Conservation (phyloP, 176 grass and related monocot species). For the Raddia distichophylla region DNA sequence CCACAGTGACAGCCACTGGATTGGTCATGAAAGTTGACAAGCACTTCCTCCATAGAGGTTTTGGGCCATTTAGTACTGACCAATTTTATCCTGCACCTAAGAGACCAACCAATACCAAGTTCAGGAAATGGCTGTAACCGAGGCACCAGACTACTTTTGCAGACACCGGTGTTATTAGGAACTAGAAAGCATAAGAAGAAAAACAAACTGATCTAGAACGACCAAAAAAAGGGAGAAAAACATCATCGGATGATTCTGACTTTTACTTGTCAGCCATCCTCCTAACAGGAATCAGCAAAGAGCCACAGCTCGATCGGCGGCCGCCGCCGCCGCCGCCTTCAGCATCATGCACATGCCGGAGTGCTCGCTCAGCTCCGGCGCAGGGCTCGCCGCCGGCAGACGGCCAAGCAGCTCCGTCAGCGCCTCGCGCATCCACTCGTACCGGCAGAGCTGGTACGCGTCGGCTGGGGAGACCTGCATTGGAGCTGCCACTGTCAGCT, state of each 20-base stretch:
- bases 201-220: background rate
- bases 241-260: constrained; percentile 8
- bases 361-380: constrained; percentile 19
- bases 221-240: background rate
- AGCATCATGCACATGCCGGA: constrained; percentile 49
- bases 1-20: constrained; percentile 13
- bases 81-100: constrained; percentile 6
- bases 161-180: background rate
- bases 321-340: constrained; percentile 37
- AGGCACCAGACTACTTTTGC: background rate
- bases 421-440: constrained; percentile 96
- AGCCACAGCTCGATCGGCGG: constrained; percentile 56
- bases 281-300: constrained; percentile 48
- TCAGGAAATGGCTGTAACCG: background rate
- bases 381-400: constrained; percentile 5
- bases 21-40: constrained; percentile 1
- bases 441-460: constrained; percentile 70
- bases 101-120: constrained; percentile 13
- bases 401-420: constrained; percentile 58
- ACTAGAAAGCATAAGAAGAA: background rate
- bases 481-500: background rate
- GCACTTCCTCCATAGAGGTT: background rate
- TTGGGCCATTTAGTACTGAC: background rate
- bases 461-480: constrained; percentile 56
- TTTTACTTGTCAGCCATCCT: background rate